Percentiles rank a stretch among this genome's conserved stretches.
These are phyloP conservation scores for Nemania sp. DNA, from an alignment of 2,329 filamentous ascomycete species.

Conservation along the genomic window DNA sequence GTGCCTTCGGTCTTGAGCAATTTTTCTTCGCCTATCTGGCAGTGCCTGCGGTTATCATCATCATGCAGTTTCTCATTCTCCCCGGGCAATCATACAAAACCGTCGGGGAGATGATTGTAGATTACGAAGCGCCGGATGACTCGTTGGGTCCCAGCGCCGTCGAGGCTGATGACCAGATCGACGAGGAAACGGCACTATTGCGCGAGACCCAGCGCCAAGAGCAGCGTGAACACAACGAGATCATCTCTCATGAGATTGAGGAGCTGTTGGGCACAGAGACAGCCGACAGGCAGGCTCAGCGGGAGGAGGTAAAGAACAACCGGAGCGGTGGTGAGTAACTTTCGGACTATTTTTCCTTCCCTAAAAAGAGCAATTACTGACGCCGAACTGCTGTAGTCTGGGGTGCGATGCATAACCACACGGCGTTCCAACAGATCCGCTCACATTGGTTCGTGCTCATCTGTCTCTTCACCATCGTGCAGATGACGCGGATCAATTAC, in stretches of 20 bases:
- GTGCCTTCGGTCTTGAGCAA: conserved; percentile 62
- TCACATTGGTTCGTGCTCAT: conserved; percentile 87
- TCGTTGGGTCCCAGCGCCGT: conserved; percentile 39
- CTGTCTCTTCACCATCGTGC: conserved; percentile 76
- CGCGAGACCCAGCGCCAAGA: conserved; percentile 61
- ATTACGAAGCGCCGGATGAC: conserved; percentile 61
- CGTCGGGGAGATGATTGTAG: conserved; percentile 77
- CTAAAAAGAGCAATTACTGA: too few species aligned
- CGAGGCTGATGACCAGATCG: conserved; percentile 57
- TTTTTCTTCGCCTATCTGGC: conserved; percentile 76
- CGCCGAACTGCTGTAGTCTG: too few species aligned
- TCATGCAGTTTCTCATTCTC: conserved; percentile 72
- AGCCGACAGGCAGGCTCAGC: conserved; percentile 65
- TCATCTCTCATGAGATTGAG: conserved; percentile 71
- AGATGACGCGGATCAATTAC: conserved; percentile 87
- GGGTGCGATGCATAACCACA: conserved; percentile 79
- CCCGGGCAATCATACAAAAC: conserved; percentile 81
- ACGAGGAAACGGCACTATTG: conserved; percentile 60
- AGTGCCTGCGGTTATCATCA: conserved; percentile 69
- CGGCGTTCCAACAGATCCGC: conserved; percentile 72
- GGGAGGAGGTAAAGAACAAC: conserved; percentile 71
- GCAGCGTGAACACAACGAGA: conserved; percentile 62
- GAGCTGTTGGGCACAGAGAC: conserved; percentile 68
- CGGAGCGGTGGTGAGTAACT: too few species aligned
- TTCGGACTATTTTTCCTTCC: too few species aligned